Evolutionary conservation across 345 rosid species (phyloP), one percentile per base, ranked within the genome.

Genomic region (Dipteronia dyeriana): DNA sequence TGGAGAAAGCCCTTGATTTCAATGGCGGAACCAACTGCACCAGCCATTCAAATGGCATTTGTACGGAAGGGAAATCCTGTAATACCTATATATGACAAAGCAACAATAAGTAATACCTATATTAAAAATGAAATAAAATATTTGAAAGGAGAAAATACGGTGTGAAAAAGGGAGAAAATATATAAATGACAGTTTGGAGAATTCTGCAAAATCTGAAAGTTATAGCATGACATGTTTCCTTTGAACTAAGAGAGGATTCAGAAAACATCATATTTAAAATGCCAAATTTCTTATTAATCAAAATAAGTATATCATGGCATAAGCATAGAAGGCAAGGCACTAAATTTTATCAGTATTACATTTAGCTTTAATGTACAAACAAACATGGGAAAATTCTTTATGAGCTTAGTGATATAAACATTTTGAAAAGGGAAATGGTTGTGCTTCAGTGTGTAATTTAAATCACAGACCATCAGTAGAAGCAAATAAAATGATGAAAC

Each of bases 61-160:
- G 90, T 67, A 91, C 99, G 10, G 97, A 96, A 56, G 97, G 95
- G 77, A 96, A 96, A 86, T 96, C 99, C 86, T 92, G 93, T 63
- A 96, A 70, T 75, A 92, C 98, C 99, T 34, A 34, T 94, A 70
- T 71, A 78, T 20, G 60, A 71, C 43, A 76, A 43, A 41, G 49
- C 61, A 56, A 56, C 23, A 56, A n/a, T 34, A 17, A 17, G 23
- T 7, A 17, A 19, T n/a, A 17, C 61, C 7, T 56, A 56, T 16
- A 6, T 56, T 0, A 51, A 54, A 60, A 13, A 60, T n/a, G 22
- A 31, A 14, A 59, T 59, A 41, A 39, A 14, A 70, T 49, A 54
- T 38, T 70, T 17, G 45, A 41, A 49, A 7, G 23, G 12, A 74
- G 68, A 74, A 62, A 60, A 39, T 14, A 20, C 5, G 13, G 54